Percentiles rank a stretch among this genome's conserved stretches.
Evolutionary conservation across 108 stramenopile genomes (phyloP).

Genomic region (Cyclotella distinguenda): DNA sequence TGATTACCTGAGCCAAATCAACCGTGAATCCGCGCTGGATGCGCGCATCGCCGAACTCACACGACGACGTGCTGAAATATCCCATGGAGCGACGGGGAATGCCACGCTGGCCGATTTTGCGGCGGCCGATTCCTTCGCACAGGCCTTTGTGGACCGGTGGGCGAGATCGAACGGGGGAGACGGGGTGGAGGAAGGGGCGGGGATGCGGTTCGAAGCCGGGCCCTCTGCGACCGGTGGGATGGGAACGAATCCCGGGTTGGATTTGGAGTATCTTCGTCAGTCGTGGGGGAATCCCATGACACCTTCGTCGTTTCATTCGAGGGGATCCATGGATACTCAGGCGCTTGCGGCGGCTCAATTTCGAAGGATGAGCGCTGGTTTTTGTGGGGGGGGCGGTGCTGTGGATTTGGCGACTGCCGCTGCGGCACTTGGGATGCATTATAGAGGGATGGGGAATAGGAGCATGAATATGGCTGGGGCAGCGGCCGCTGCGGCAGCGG

Average conservation of each 20-base stretch:
- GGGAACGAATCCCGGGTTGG: neutral
- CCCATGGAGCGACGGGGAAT: neutral
- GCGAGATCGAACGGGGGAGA: slow-evolving; percentile 15
- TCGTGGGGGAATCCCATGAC: neutral
- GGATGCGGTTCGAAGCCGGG: neutral
- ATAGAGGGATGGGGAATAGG: neutral
- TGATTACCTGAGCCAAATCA: neutral
- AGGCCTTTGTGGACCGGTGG: slow-evolving; percentile 45
- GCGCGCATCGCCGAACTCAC: slow-evolving; percentile 11
- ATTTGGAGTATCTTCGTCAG: neutral
- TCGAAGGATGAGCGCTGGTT: neutral
- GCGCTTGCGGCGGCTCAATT: neutral
- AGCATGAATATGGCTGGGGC: neutral
- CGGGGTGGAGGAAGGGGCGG: neutral
- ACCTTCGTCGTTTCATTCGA: neutral
- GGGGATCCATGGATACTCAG: neutral
- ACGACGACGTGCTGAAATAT: neutral
- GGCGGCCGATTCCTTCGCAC: slow-evolving; percentile 37
- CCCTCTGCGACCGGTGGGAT: neutral
- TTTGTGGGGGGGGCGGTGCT: neutral
- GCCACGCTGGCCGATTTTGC: slow-evolving; percentile 23
- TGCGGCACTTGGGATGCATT: neutral
- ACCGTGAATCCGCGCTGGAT: neutral
- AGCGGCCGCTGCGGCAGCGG: neutral
- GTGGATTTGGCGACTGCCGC: neutral